Evolutionary conservation across 306 rosid species (phyloP), one percentile per base, ranked within the genome.

Genomic region (Luffa acutangula): DNA sequence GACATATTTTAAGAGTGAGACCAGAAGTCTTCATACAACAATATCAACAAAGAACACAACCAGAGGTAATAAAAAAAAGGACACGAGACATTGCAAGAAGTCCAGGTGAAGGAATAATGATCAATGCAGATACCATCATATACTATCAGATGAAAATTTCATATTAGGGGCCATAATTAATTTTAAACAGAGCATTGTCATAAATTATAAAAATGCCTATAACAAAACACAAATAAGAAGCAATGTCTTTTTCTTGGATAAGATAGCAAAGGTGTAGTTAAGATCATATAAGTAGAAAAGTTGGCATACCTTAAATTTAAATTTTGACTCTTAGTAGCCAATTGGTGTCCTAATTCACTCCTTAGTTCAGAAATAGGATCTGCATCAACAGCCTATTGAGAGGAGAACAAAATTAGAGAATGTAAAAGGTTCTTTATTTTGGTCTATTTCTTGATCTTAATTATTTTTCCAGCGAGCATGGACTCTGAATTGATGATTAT

Each of bases 291-390:
- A 76, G 46, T 37, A 59, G 33, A 11, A n/a, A 39, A 79, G 78
- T 78, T 64, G 65, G 46, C 63, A 77, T 87, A 75, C 97, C 97
- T 91, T 85, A 91, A 88, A 67, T 90, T 87, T 66, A 85, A 58
- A 78, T 84, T 79, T 60, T 84, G 87, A 88, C 97, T 92, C 83
- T 90, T 92, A 14, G 66, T 85, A 77, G 98, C 98, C 80, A 92
- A 81, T 25, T 91, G 98, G 63, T 92, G 84, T 80, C 97, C 98
- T 62, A 94, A 82, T 81, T 91, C 97, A 89, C 97, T 94, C 83
- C 97, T 91, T 75, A 94, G 75, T 83, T 82, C 81, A 13, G 97
- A 85, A 81, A 92, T 52, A 69, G 89, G 69, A 75, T 92, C 97
- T 20, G 88, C 95, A 84, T 89, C 39, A 74, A 92, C 90, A 85